A percentile compares a stretch with the other conserved stretches of the same genome.
Conservation (phyloP, 495 filamentous ascomycete genomes). For the Aspergillus olivimuriae region DNA sequence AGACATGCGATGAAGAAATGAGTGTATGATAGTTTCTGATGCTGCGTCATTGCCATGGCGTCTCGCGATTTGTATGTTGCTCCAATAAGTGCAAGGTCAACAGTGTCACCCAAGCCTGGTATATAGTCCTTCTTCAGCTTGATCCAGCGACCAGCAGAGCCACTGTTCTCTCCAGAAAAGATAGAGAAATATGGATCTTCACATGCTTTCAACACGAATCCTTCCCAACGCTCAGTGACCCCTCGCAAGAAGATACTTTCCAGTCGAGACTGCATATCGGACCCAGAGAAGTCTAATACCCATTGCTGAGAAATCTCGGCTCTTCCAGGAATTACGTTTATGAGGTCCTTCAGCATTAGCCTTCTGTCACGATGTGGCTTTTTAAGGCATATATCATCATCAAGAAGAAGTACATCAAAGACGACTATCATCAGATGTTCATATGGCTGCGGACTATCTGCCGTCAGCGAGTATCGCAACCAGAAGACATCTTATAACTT, state of each 20-base stretch:
- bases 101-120: conserved; percentile 68
- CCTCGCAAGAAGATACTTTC: conserved; percentile 58
- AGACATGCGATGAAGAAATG: conserved; percentile 76
- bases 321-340: conserved; percentile 50
- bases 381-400: conserved; percentile 59
- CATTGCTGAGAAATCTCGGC: conserved; percentile 56
- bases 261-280: conserved; percentile 39
- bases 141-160: conserved; percentile 52
- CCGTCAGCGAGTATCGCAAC: conserved; percentile 5
- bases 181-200: conserved; percentile 72
- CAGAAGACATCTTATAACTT: conserved; percentile 13
- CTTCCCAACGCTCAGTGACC: conserved; percentile 62
- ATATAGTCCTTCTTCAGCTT: conserved; percentile 93
- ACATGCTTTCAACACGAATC: conserved; percentile 70
- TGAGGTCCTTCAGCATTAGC: conserved; percentile 48
- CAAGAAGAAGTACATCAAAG: conserved; percentile 69
- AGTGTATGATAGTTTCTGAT: conserved; percentile 58
- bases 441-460: conserved; percentile 49
- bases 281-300: conserved; percentile 53
- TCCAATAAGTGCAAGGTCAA: conserved; percentile 74
- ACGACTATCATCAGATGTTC: conserved; percentile 82
- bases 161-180: conserved; percentile 17
- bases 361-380: conserved; percentile 56
- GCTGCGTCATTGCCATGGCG: conserved; percentile 35
- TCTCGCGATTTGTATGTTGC: conserved; percentile 58